Evolutionary conservation across 306 rosid genomes (phyloP), one percentile per base, ranked within the genome.

Genomic region (Malus sieversii): DNA sequence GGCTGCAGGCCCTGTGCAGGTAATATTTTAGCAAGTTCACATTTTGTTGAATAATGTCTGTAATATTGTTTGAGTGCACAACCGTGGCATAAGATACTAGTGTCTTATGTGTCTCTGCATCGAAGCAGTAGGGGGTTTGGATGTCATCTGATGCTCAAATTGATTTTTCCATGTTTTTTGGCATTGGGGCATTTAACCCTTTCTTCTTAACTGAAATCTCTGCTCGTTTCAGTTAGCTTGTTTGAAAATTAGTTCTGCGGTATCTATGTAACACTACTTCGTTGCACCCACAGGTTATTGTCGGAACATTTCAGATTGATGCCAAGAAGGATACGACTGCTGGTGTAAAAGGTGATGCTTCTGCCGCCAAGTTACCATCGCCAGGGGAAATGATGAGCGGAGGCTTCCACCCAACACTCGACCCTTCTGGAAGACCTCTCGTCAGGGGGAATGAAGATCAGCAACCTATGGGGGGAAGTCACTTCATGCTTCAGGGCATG

Each of bases 1-100:
- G 75, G 99, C 99, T 30, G 93, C 93, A 38, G 96, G 98, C 77
- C 99, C 98, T 22, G 98, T 96, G 77, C 98, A 96, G 99, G 99
- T 96, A 92, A 79, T 70, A 12, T 66, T 25, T 25, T 59, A 30
- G 35, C 33, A 25, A 18, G 15, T 11, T 51, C 48, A 23, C 9
- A 2, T 58, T 32, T 51, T 45, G 61, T 42, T 48, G 27, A 77
- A 44, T 38, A 59, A 35, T 25, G 22, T 48, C 60, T 25, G 44
- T 32, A 12, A 33, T 30, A 69, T 51, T 69, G 44, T 55, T 27
- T n/a, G 53, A 40, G 63, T 29, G 66, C 51, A 66, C 69, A 77
- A 66, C 62, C 71, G 51, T 32, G 70, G 51, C 75, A 45, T 35
- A 57, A 58, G 40, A 45, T 73, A 30, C 51, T 58, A 63, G 65